Evolutionary conservation across 331 rosid genomes (phyloP).

Genomic region (Cydonia oblonga): DNA sequence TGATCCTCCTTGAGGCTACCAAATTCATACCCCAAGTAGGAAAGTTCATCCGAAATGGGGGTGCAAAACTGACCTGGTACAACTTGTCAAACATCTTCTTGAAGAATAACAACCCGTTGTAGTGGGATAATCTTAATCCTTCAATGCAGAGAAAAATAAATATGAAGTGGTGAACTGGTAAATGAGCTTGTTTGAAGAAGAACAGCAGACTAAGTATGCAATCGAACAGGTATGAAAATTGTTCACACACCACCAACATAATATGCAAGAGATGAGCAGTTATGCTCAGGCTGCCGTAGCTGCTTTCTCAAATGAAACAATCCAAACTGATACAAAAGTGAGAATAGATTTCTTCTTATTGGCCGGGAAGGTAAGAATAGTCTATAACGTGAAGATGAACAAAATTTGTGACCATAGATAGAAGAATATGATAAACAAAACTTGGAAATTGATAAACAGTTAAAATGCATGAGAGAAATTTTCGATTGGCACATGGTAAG

Average conservation of each 20-base stretch:
- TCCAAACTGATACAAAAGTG: neutral
- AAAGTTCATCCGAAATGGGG: too few relatives aligned
- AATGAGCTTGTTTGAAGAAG: neutral
- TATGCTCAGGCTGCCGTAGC: neutral
- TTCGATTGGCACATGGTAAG: neutral
- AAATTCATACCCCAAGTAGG: too few relatives aligned
- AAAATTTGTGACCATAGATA: neutral
- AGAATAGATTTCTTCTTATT: neutral
- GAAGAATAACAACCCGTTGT: constrained; percentile 67
- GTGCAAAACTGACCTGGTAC: constrained; percentile 56
- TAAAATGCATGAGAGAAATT: neutral
- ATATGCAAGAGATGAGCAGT: neutral
- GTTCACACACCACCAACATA: neutral
- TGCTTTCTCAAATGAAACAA: neutral
- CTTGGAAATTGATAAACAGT: neutral
- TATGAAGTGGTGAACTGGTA: neutral
- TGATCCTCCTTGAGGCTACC: too few relatives aligned
- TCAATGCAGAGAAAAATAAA: neutral
- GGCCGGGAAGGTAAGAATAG: neutral
- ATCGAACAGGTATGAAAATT: neutral
- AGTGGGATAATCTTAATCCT: constrained; percentile 73
- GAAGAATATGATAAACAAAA: constrained; percentile 2
- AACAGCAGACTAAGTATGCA: neutral
- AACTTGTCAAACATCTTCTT: constrained; percentile 88
- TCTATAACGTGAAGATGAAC: neutral